phyloP scores from a whole-genome alignment of 2,329 filamentous ascomycete genomes.

The Ceratocystis variospora region DNA sequence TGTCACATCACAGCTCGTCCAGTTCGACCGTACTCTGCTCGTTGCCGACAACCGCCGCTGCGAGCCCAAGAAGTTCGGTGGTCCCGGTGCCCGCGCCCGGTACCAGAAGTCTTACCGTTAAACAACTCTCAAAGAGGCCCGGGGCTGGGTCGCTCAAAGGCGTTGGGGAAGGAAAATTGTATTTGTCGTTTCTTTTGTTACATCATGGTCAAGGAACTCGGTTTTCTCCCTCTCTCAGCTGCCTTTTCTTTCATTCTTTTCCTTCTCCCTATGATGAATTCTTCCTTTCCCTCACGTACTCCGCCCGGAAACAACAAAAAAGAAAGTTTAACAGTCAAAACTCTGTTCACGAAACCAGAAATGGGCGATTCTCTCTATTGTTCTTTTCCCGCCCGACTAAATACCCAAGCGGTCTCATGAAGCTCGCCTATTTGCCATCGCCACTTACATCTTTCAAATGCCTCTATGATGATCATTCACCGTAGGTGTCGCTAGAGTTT shows the following conservation, averaged over 20 bases:
- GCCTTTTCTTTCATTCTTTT: constrained; percentile 19
- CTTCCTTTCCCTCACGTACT: constrained; percentile 10
- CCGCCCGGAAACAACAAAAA: constrained; percentile 9
- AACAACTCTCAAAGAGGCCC: constrained; percentile 27
- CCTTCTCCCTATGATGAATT: constrained; percentile 10
- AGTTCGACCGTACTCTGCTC: constrained; percentile 93
- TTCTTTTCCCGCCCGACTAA: constrained; percentile 4
- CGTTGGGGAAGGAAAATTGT: constrained; percentile 20
- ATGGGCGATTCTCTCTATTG: not conserved
- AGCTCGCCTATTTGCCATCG: not conserved
- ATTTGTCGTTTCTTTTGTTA: constrained; percentile 20
- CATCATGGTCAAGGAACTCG: constrained; percentile 20
- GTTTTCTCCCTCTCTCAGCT: constrained; percentile 20
- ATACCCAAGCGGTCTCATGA: constrained; percentile 5
- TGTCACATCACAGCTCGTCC: constrained; percentile 43
- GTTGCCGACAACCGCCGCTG: constrained; percentile 98
- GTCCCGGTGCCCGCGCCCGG: constrained; percentile 84
- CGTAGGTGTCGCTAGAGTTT: not conserved
- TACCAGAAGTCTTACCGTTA: constrained; percentile 99
- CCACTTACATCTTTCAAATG: not conserved
- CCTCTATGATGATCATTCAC: not conserved
- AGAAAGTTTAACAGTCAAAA: constrained; percentile 9
- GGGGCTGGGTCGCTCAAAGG: constrained; percentile 19
- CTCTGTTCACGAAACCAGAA: constrained; percentile 9
- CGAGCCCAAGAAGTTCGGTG: constrained; percentile 97